Percentiles rank a stretch among this genome's conserved stretches.
phyloP scores from a whole-genome alignment of 1,284 basidiomycete species.

The Stygiomarasmius scandens region DNA sequence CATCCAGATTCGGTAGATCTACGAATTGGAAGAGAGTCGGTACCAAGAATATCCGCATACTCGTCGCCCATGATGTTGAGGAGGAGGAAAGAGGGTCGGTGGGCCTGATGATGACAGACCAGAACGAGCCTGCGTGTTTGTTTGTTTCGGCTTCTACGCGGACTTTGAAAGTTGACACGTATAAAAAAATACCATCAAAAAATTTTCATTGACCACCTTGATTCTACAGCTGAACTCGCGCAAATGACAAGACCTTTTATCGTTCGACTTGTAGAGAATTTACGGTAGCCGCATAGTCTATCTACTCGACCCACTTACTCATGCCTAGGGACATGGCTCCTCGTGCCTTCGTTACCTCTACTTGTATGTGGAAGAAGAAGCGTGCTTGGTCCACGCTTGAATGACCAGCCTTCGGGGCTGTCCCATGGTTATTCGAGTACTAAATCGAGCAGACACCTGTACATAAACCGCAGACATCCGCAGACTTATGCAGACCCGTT shows the following conservation, averaged over 20 bases:
- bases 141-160: conserved; percentile 3
- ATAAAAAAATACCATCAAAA: not conserved
- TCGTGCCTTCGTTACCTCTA: conserved; percentile 72
- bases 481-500: conserved; percentile 8
- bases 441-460: conserved; percentile 60
- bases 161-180: not conserved
- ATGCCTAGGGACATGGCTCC: conserved; percentile 71
- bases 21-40: conserved; percentile 46
- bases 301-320: conserved; percentile 49
- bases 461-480: conserved; percentile 12
- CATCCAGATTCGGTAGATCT: conserved; percentile 29
- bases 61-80: conserved; percentile 54
- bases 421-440: conserved; percentile 69
- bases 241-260: not conserved
- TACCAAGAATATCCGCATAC: conserved; percentile 68
- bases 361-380: conserved; percentile 67
- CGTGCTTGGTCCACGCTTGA: conserved; percentile 71
- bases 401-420: conserved; percentile 45
- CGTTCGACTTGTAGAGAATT: not conserved
- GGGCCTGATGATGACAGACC: conserved; percentile 17
- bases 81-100: conserved; percentile 21
- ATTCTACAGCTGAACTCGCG: not conserved
- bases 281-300: no score
- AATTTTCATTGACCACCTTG: not conserved
- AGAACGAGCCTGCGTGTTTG: conserved; percentile 1